phyloP scores from a whole-genome alignment of 192 early-diverging fungal species.

The Funneliformis geosporum region DNA sequence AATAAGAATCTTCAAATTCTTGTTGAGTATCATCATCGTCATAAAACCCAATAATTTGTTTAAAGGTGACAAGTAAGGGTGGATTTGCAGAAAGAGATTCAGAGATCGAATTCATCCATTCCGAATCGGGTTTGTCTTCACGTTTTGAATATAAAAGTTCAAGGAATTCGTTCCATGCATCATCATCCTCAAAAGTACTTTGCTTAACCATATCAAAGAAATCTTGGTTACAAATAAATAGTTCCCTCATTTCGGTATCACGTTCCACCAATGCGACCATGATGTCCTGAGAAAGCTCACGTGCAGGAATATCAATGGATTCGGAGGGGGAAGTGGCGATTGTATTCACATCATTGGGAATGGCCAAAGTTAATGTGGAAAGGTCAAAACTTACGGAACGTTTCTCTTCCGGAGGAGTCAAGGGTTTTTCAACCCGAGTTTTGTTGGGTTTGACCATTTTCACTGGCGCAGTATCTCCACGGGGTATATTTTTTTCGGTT shows the following conservation, averaged over 20 bases:
- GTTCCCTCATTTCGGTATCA: slow-evolving; percentile 9
- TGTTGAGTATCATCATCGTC: slow-evolving; percentile 28
- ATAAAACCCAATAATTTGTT: slow-evolving; percentile 44
- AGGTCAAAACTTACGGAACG: not conserved
- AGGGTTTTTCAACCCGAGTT: not conserved
- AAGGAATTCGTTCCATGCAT: slow-evolving; percentile 39
- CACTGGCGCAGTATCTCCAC: not conserved
- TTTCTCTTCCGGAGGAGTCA: too few species aligned
- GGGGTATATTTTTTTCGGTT: not conserved
- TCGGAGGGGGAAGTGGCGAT: not conserved
- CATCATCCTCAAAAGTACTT: slow-evolving; percentile 33
- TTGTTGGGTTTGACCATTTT: not conserved
- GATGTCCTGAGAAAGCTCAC: not conserved
- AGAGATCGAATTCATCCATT: slow-evolving; percentile 38
- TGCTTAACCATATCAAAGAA: slow-evolving; percentile 31
- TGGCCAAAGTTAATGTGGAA: not conserved
- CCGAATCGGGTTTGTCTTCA: slow-evolving; percentile 32
- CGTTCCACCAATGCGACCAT: not conserved
- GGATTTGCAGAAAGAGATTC: slow-evolving; percentile 29
- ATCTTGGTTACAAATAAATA: not conserved
- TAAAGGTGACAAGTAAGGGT: slow-evolving; percentile 37
- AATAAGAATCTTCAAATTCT: slow-evolving; percentile 19
- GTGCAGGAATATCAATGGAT: not conserved
- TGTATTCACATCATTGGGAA: not conserved
- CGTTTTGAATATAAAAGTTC: slow-evolving; percentile 34